A percentile compares a stretch with the other conserved stretches of the same genome.
Conservation (phyloP, 768 basidiomycete genomes). For the Psilocybe sp. region DNA sequence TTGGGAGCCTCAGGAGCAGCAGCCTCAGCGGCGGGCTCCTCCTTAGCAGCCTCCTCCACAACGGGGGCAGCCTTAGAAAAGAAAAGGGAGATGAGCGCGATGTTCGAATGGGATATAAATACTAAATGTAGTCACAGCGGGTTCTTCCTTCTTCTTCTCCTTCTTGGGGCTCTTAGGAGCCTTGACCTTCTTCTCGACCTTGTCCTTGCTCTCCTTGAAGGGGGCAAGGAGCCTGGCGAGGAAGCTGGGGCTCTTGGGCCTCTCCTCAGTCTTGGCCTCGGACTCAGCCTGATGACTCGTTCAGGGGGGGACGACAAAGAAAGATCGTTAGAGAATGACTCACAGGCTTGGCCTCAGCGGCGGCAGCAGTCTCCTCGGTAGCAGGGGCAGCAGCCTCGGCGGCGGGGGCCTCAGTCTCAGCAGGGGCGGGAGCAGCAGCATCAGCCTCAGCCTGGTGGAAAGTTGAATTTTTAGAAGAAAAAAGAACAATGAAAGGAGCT, state of each 20-base stretch:
- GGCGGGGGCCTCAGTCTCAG: conserved; percentile 39
- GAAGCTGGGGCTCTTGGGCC: conserved; percentile 77
- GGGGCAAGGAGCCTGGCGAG: conserved; percentile 77
- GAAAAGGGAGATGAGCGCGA: background rate
- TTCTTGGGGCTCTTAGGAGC: conserved; percentile 77
- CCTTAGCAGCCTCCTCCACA: conserved; percentile 46
- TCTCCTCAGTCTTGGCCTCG: conserved; percentile 71
- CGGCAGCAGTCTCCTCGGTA: conserved; percentile 27
- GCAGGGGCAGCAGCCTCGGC: conserved; percentile 18
- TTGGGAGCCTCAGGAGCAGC: conserved; percentile 64
- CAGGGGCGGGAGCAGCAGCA: conserved; percentile 30
- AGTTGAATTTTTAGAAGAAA: conserved; percentile 1
- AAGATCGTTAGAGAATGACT: conserved; percentile 14
- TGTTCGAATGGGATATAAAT: conserved; percentile 1
- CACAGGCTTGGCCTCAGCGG: conserved; percentile 43
- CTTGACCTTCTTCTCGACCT: conserved; percentile 54
- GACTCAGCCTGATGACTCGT: conserved; percentile 36
- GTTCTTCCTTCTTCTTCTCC: conserved; percentile 78
- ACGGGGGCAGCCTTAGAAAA: conserved; percentile 31
- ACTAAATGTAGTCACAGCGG: conserved; percentile 39
- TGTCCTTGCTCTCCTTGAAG: conserved; percentile 57
- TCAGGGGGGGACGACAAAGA: conserved; percentile 2
- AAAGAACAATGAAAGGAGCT: conserved; percentile 1
- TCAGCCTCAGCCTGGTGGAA: conserved; percentile 14
- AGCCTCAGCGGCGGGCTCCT: conserved; percentile 36